Conservation (phyloP, 257 asterid genomes). For the Salvia miltiorrhiza region DNA sequence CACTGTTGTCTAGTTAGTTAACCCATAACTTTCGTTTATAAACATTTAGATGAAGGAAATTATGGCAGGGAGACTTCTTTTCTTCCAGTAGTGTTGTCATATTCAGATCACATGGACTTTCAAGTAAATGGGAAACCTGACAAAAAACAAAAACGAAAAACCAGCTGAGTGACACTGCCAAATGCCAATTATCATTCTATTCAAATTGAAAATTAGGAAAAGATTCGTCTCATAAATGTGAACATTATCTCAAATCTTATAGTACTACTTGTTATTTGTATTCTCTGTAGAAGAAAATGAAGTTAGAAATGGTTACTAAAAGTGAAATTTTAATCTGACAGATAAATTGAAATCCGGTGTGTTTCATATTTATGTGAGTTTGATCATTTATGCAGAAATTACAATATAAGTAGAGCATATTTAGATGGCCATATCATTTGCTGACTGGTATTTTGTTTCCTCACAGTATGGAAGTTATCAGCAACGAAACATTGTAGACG, state of each 20-base stretch:
- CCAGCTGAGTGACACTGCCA: background rate
- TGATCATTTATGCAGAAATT: background rate
- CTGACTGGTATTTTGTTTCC: slow-evolving; percentile 13
- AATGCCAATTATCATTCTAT: background rate
- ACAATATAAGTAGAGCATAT: background rate
- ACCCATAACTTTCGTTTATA: background rate
- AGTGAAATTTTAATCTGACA: background rate
- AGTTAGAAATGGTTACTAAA: background rate
- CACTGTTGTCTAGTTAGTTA: background rate
- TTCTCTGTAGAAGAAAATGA: background rate
- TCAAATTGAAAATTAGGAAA: background rate
- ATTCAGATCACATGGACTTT: too few relatives aligned
- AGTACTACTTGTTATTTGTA: background rate
- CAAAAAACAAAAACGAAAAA: background rate
- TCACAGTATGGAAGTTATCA: slow-evolving; percentile 76
- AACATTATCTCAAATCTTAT: background rate
- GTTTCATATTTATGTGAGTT: background rate
- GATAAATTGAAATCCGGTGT: background rate
- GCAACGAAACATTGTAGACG: slow-evolving; percentile 60
- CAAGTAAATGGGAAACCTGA: background rate
- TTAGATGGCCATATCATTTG: slow-evolving; percentile 12
- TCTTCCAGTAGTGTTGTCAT: too few relatives aligned
- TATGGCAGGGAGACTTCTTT: background rate
- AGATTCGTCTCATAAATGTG: background rate
- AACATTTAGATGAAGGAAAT: background rate